Evolutionary conservation across 2,329 filamentous ascomycete species (phyloP).

Genomic region (Aplosporella prunicola): DNA sequence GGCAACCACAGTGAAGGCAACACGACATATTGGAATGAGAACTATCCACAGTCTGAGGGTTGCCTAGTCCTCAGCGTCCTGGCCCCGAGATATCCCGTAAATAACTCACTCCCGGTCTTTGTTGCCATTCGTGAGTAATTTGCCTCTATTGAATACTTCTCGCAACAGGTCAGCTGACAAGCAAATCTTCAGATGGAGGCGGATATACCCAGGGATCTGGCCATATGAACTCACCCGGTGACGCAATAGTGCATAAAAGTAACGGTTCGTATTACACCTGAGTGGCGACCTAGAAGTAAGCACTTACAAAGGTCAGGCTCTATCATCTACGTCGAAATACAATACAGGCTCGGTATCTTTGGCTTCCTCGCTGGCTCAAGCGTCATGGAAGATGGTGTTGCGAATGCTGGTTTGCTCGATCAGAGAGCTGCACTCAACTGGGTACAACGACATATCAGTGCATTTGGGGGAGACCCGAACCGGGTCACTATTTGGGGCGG

Average conservation of each 20-base stretch:
- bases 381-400: constrained; percentile 45
- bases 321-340: constrained; percentile 52
- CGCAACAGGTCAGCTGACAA: too few relatives aligned
- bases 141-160: too few relatives aligned
- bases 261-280: background rate
- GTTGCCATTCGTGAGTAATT: constrained; percentile 22
- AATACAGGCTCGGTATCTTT: constrained; percentile 53
- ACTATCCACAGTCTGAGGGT: constrained; percentile 23
- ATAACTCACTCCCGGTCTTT: constrained; percentile 19
- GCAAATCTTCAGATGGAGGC: constrained; percentile 4
- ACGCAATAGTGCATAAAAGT: constrained; percentile 4
- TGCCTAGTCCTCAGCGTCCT: constrained; percentile 34
- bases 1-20: background rate
- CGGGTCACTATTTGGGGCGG: constrained; percentile 53
- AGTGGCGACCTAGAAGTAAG: too few relatives aligned
- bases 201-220: constrained; percentile 4
- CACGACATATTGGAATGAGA: background rate
- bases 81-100: constrained; percentile 25
- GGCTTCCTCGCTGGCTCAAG: constrained; percentile 53
- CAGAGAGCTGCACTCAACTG: constrained; percentile 52
- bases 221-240: background rate
- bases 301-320: constrained; percentile 32
- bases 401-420: constrained; percentile 57
- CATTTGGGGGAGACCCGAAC: constrained; percentile 44
- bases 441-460: constrained; percentile 49